A percentile compares a stretch with the other conserved stretches of the same genome.
These are phyloP conservation scores for Colletotrichum zoysiae DNA, from an alignment of 2,329 filamentous ascomycete genomes.

Conservation along the genomic window DNA sequence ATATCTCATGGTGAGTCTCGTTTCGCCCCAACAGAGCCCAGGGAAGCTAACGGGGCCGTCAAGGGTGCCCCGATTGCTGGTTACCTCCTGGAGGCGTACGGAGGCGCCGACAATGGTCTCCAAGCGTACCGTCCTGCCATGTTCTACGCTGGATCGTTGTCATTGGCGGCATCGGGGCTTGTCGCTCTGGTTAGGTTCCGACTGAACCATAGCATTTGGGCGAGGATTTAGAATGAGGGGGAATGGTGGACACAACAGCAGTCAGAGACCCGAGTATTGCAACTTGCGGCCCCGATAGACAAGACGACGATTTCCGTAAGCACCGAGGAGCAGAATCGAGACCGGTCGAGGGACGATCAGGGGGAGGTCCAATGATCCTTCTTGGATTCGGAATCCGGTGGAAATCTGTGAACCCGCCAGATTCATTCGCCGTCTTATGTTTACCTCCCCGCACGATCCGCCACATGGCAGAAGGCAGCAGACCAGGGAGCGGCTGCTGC, in stretches of 20 bases:
- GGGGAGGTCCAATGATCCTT: no score
- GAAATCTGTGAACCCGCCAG: neutral
- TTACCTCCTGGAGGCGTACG: constrained; percentile 68
- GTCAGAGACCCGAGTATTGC: neutral
- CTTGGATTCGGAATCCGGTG: neutral
- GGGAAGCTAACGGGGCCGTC: neutral
- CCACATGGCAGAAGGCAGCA: neutral
- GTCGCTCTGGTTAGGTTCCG: constrained; percentile 59
- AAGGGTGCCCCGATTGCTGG: constrained; percentile 71
- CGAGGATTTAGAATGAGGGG: constrained; percentile 48
- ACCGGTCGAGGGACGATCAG: neutral
- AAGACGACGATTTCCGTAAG: neutral
- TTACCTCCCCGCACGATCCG: neutral
- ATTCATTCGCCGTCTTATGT: neutral
- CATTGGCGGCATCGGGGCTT: constrained; percentile 58
- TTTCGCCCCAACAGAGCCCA: neutral
- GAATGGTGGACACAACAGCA: neutral
- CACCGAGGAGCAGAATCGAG: neutral
- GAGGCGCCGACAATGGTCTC: constrained; percentile 62
- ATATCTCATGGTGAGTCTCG: constrained; percentile 66
- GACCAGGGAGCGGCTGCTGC: constrained; percentile 18
- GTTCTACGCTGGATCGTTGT: constrained; percentile 70
- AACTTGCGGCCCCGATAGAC: no score
- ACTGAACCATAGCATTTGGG: constrained; percentile 53
- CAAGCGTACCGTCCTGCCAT: constrained; percentile 71